These are phyloP conservation scores for Russula foetens DNA, from an alignment of 768 basidiomycete genomes.

Conservation along the genomic window DNA sequence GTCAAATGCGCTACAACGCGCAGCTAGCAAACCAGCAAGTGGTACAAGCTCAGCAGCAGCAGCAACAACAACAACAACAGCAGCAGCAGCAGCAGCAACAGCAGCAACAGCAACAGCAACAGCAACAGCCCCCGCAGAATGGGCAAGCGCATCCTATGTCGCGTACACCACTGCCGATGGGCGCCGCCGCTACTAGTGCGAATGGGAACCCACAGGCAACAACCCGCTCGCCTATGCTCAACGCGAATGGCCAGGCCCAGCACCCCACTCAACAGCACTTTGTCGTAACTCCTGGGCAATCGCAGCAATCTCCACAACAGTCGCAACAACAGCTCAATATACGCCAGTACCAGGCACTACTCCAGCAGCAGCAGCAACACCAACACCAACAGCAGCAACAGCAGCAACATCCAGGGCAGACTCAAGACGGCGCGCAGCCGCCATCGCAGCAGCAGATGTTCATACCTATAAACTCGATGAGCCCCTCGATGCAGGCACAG, in stretches of 20 bases:
- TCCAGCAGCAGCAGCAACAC: slow-evolving; percentile 11
- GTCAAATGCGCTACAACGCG: slow-evolving; percentile 9
- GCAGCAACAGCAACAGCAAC: too few relatives aligned
- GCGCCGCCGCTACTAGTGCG: neutral
- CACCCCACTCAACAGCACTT: slow-evolving; percentile 9
- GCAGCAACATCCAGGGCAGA: slow-evolving; percentile 17
- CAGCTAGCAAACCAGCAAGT: slow-evolving; percentile 1
- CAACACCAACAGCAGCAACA: slow-evolving; percentile 21
- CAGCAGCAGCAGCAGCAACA: slow-evolving; percentile 21
- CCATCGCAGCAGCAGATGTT: slow-evolving; percentile 19
- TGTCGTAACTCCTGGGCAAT: neutral
- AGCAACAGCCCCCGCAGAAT: slow-evolving; percentile 25
- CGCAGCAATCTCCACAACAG: slow-evolving; percentile 12
- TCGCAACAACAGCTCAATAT: slow-evolving; percentile 4
- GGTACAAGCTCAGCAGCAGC: slow-evolving; percentile 21
- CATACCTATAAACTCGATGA: slow-evolving; percentile 20
- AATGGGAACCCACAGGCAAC: slow-evolving; percentile 9
- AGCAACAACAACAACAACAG: slow-evolving; percentile 6
- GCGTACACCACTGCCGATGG: slow-evolving; percentile 21
- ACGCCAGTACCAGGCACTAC: neutral
- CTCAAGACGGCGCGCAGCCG: slow-evolving; percentile 21
- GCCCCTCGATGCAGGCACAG: slow-evolving; percentile 14
- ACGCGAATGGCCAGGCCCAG: slow-evolving; percentile 19
- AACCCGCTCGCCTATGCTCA: slow-evolving; percentile 17
- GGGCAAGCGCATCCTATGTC: slow-evolving; percentile 18